Evolutionary conservation across 1,284 basidiomycete genomes (phyloP).

Genomic region (Ustanciosporium gigantosporum): DNA sequence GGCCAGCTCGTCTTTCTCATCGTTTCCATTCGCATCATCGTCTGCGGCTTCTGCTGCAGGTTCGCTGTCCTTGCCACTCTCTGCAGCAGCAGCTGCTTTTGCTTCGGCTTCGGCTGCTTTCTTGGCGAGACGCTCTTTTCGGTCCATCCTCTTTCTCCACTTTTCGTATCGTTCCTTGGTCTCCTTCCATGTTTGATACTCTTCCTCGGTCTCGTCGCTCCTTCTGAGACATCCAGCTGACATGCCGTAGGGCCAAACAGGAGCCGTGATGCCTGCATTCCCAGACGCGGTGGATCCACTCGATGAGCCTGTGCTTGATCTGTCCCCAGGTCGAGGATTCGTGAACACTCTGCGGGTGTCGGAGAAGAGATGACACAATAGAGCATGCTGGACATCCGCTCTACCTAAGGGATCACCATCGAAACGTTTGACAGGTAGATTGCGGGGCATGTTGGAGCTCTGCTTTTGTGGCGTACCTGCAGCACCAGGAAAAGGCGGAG

Average conservation of each 20-base stretch:
- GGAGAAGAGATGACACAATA: conserved; percentile 76
- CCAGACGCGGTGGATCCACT: conserved; percentile 13
- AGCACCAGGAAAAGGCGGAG: neutral
- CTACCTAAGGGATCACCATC: conserved; percentile 55
- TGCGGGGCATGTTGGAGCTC: conserved; percentile 33
- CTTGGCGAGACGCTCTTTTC: conserved; percentile 22
- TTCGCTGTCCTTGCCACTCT: too few relatives aligned
- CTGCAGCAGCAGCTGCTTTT: conserved; percentile 7
- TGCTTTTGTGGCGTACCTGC: neutral
- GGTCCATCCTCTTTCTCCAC: conserved; percentile 27
- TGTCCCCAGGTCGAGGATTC: conserved; percentile 62
- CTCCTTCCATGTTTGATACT: conserved; percentile 35
- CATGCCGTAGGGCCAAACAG: conserved; percentile 54
- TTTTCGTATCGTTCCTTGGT: conserved; percentile 15
- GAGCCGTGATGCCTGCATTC: conserved; percentile 28
- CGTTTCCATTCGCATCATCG: conserved; percentile 9
- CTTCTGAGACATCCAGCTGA: conserved; percentile 46
- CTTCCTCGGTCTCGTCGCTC: conserved; percentile 47
- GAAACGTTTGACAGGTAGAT: conserved; percentile 57
- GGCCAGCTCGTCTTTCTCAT: conserved; percentile 39
- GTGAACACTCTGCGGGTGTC: conserved; percentile 75
- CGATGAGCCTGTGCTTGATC: conserved; percentile 9
- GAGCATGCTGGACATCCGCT: conserved; percentile 78
- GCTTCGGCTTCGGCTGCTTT: conserved; percentile 20
- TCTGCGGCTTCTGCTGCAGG: conserved; percentile 3